Evolutionary conservation across 1,284 basidiomycete species (phyloP).

Genomic region (Cryptococcus sp.): DNA sequence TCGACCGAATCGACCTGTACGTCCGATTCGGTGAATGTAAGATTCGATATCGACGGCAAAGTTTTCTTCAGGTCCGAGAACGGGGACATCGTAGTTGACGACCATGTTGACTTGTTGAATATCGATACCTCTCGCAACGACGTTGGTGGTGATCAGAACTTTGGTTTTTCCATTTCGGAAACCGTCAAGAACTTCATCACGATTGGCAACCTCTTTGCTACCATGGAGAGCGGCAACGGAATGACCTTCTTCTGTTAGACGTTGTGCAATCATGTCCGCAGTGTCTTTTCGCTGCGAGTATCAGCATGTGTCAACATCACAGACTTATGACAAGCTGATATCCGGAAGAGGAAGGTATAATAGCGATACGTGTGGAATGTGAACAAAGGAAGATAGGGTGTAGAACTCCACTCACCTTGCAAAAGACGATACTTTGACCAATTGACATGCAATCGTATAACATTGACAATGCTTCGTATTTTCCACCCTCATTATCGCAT

Average conservation of each 20-base stretch:
- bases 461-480: constrained; percentile 91
- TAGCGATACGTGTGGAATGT: not conserved
- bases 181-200: constrained; percentile 87
- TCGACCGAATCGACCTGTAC: constrained; percentile 90
- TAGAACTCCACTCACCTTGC: constrained; percentile 58
- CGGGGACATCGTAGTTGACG: constrained; percentile 95
- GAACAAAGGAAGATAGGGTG: not conserved
- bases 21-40: constrained; percentile 96
- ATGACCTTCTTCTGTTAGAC: constrained; percentile 91
- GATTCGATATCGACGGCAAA: constrained; percentile 83
- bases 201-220: constrained; percentile 80
- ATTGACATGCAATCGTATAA: constrained; percentile 89
- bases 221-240: constrained; percentile 95
- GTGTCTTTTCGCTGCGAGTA: constrained; percentile 69
- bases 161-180: constrained; percentile 96
- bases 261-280: constrained; percentile 83
- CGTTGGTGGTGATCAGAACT: constrained; percentile 97
- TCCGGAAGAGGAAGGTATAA: not conserved
- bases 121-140: constrained; percentile 97
- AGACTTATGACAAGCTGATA: not conserved
- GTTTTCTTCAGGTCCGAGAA: constrained; percentile 54
- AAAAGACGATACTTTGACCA: constrained; percentile 97
- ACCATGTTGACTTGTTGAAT: constrained; percentile 99
- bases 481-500: constrained; percentile 78
- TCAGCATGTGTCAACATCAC: not conserved